Conservation (phyloP, 2,329 filamentous ascomycete species). For the Claviceps maximensis region DNA sequence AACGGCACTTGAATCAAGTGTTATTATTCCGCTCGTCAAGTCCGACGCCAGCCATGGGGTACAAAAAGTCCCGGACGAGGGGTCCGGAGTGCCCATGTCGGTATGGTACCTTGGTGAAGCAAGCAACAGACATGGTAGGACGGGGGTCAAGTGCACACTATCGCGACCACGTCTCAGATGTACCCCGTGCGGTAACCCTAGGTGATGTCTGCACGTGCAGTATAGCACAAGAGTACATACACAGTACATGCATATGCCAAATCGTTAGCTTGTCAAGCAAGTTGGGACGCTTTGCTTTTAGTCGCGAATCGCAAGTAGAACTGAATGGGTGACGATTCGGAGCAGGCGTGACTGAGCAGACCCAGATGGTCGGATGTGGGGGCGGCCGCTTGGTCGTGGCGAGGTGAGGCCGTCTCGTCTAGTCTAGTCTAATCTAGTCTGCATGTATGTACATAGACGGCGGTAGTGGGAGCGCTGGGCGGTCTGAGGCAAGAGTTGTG, state of each 20-base stretch:
- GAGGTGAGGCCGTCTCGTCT: not conserved
- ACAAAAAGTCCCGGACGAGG: conserved; percentile 2
- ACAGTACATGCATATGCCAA: not conserved
- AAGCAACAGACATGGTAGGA: not conserved
- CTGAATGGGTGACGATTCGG: not conserved
- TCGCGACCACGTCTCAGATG: not conserved
- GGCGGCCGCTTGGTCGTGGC: conserved; percentile 1
- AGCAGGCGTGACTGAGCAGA: not conserved
- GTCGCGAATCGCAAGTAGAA: not conserved
- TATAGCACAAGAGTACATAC: too few species aligned
- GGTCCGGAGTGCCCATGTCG: not conserved
- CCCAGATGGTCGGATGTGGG: conserved; percentile 3
- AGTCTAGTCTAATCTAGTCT: not conserved
- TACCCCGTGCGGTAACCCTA: not conserved
- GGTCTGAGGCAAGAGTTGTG: not conserved
- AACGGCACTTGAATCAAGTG: not conserved
- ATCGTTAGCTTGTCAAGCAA: not conserved
- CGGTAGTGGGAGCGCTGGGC: not conserved
- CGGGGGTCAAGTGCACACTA: not conserved
- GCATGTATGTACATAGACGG: not conserved
- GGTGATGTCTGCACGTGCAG: not conserved
- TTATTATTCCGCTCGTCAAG: not conserved
- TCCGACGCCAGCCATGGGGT: not conserved
- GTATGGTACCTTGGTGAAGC: not conserved
- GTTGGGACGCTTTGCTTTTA: not conserved